Conservation (phyloP, 805 yeast genomes). For the Candida boleticola region DNA sequence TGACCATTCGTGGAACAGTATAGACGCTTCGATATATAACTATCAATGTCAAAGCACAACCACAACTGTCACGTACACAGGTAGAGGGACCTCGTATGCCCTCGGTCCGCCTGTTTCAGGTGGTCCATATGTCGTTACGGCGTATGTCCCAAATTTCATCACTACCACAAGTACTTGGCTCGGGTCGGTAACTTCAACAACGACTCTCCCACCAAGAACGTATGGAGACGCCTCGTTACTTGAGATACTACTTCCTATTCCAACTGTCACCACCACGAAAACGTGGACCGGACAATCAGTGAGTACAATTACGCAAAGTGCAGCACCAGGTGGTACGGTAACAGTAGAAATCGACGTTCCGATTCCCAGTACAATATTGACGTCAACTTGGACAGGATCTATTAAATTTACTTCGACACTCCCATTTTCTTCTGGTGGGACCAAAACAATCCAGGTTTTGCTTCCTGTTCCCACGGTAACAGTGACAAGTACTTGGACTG, state of each 20-base stretch:
- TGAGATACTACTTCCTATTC: background rate
- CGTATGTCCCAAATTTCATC: no score
- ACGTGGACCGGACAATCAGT: slow-evolving; percentile 5
- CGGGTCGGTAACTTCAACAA: slow-evolving; percentile 8
- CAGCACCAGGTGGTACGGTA: background rate
- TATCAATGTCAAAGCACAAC: no score
- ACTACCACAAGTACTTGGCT: slow-evolving; percentile 12
- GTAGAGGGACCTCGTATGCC: no score
- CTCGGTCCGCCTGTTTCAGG: no score
- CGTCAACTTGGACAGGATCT: slow-evolving; percentile 20
- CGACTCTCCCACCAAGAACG: slow-evolving; percentile 5
- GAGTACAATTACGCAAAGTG: background rate
- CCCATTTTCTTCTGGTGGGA: slow-evolving; percentile 9
- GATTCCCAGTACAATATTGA: slow-evolving; percentile 4
- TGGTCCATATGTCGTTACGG: no score
- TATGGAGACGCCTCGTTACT: background rate
- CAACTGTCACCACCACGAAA: slow-evolving; percentile 1
- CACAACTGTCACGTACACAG: no score
- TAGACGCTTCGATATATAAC: no score
- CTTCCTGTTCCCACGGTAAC: background rate
- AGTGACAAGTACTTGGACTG: slow-evolving; percentile 5
- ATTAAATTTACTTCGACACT: slow-evolving; percentile 17
- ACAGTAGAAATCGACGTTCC: slow-evolving; percentile 1
- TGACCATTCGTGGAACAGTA: no score
- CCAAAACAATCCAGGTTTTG: background rate